Percentiles rank a stretch among this genome's conserved stretches.
Evolutionary conservation across 768 basidiomycete species (phyloP).

Genomic region (Dendrothele bispora): DNA sequence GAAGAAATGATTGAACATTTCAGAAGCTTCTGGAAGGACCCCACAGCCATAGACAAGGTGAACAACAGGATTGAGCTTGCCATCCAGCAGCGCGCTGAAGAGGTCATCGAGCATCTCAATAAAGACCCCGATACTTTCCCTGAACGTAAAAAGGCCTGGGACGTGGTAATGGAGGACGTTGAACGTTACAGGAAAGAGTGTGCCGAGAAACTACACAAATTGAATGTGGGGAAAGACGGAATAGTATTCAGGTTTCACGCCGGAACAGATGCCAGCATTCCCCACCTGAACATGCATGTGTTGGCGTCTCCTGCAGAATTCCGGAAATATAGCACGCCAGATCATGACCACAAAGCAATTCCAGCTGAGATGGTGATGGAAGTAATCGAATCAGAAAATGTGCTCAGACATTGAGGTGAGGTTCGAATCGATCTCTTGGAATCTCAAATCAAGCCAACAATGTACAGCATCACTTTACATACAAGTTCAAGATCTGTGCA

Average conservation of each 20-base stretch:
- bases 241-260: constrained; percentile 13
- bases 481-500: too few species aligned
- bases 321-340: constrained; percentile 8
- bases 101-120: constrained; percentile 1
- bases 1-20: constrained; percentile 14
- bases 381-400: not conserved
- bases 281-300: constrained; percentile 17
- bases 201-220: not conserved
- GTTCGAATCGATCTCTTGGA: too few species aligned
- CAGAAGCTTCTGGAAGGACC: constrained; percentile 3
- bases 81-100: not conserved
- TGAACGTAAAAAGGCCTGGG: not conserved
- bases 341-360: constrained; percentile 15
- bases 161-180: constrained; percentile 1
- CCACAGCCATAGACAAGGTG: constrained; percentile 1
- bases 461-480: too few species aligned
- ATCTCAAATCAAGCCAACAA: too few species aligned
- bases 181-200: not conserved
- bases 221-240: not conserved
- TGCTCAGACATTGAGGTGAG: too few species aligned
- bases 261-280: constrained; percentile 11
- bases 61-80: constrained; percentile 2
- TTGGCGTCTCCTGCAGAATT: constrained; percentile 3
- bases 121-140: not conserved
- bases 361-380: constrained; percentile 4